These are phyloP conservation scores for Clarireedia hainanense DNA, from an alignment of 2,329 filamentous ascomycete species.

Conservation along the genomic window DNA sequence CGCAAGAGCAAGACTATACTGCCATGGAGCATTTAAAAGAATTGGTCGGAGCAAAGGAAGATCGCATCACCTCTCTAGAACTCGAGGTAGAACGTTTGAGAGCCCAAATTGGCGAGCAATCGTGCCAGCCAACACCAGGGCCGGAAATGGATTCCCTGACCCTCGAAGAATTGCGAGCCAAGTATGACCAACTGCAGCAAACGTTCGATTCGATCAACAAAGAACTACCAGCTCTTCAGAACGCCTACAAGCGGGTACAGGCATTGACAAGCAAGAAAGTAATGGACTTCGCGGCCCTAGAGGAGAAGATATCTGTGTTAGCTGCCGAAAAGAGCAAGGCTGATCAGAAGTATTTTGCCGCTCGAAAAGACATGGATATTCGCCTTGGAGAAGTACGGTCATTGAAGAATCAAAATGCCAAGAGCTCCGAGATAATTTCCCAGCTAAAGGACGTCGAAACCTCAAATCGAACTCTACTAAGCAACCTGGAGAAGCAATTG, in stretches of 20 bases:
- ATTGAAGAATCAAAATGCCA: constrained; percentile 73
- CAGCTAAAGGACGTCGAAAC: constrained; percentile 87
- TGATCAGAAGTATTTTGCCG: constrained; percentile 95
- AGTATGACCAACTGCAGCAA: constrained; percentile 66
- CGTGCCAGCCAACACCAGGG: constrained; percentile 31
- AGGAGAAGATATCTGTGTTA: constrained; percentile 69
- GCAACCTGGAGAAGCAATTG: constrained; percentile 86
- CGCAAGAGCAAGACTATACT: constrained; percentile 66
- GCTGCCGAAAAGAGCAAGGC: constrained; percentile 90
- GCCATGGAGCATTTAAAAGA: constrained; percentile 71
- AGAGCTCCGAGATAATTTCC: constrained; percentile 87
- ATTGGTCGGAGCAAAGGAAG: constrained; percentile 68
- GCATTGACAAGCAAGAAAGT: constrained; percentile 81
- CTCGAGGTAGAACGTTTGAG: constrained; percentile 69
- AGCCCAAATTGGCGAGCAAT: constrained; percentile 43
- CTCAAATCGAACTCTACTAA: constrained; percentile 64
- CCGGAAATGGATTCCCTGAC: constrained; percentile 50
- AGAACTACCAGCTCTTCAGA: constrained; percentile 83
- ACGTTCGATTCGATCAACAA: constrained; percentile 79
- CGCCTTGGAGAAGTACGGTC: constrained; percentile 72
- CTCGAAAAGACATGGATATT: constrained; percentile 87
- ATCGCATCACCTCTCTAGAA: constrained; percentile 74
- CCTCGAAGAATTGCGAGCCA: constrained; percentile 63
- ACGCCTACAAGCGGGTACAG: constrained; percentile 84
- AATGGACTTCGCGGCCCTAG: constrained; percentile 63